Percentiles rank a stretch among this genome's conserved stretches.
Conservation (phyloP, 176 grass and related monocot species). For the Paspalum vaginatum region DNA sequence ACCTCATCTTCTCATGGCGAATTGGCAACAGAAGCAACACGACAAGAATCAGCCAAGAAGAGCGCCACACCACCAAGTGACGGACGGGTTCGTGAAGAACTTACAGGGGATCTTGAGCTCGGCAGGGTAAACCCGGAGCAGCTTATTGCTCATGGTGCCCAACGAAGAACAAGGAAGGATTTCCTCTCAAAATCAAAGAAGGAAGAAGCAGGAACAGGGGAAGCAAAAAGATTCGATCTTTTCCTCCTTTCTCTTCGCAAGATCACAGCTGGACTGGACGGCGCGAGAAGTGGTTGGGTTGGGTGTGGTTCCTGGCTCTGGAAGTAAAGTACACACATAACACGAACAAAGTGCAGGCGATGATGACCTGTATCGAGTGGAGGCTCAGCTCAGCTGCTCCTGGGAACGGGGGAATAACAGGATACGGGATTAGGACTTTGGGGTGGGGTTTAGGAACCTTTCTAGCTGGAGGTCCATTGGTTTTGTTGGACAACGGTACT, state of each 20-base stretch:
- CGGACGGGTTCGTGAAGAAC: neutral
- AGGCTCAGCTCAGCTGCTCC: slow-evolving; percentile 17
- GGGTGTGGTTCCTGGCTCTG: slow-evolving; percentile 43
- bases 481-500: neutral
- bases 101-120: slow-evolving; percentile 93
- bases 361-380: slow-evolving; percentile 29
- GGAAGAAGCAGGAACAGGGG: neutral
- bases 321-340: slow-evolving; percentile 46
- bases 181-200: no score
- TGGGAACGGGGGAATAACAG: slow-evolving; percentile 2
- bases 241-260: slow-evolving; percentile 13
- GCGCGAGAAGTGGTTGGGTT: slow-evolving; percentile 26
- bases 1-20: slow-evolving; percentile 55
- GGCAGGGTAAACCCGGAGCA: slow-evolving; percentile 76
- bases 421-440: slow-evolving; percentile 14
- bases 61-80: neutral
- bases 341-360: slow-evolving; percentile 36
- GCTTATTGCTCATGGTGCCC: slow-evolving; percentile 52
- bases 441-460: slow-evolving; percentile 10
- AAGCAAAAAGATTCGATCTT: neutral
- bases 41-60: slow-evolving; percentile 32
- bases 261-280: slow-evolving; percentile 30
- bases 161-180: neutral
- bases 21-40: neutral
- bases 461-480: neutral